phyloP scores from a whole-genome alignment of 2,329 filamentous ascomycete species.

The Furcasterigmium sp. region DNA sequence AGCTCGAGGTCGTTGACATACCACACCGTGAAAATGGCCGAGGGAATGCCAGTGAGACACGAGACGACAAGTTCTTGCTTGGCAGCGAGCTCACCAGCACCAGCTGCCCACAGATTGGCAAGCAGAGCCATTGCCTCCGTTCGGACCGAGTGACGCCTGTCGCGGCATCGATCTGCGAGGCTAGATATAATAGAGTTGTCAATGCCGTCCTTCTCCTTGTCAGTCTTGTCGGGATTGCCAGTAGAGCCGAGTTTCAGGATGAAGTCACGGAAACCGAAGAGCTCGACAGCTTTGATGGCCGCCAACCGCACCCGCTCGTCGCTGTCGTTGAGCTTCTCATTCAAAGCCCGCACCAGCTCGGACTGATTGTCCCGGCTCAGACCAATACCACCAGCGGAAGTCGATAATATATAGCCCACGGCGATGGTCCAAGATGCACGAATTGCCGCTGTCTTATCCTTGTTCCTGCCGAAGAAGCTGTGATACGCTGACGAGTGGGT shows the following conservation, averaged over 20 bases:
- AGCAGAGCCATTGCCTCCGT: slow-evolving; percentile 82
- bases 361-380: slow-evolving; percentile 78
- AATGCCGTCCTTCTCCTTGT: no score
- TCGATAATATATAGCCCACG: slow-evolving; percentile 81
- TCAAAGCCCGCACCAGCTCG: slow-evolving; percentile 66
- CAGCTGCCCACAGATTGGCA: slow-evolving; percentile 89
- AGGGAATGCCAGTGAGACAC: slow-evolving; percentile 77
- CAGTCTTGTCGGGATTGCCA: slow-evolving; percentile 70
- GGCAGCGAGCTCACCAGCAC: slow-evolving; percentile 76
- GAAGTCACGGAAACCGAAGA: slow-evolving; percentile 75
- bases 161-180: slow-evolving; percentile 82
- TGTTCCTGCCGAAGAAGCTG: slow-evolving; percentile 76
- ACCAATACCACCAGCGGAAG: slow-evolving; percentile 84
- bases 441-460: slow-evolving; percentile 80
- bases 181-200: slow-evolving; percentile 74
- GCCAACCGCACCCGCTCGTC: slow-evolving; percentile 90
- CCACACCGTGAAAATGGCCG: slow-evolving; percentile 77
- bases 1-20: slow-evolving; percentile 88
- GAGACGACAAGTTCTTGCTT: slow-evolving; percentile 71
- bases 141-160: slow-evolving; percentile 75
- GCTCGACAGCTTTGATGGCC: slow-evolving; percentile 78
- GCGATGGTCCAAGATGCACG: slow-evolving; percentile 82
- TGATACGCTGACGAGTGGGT: slow-evolving; percentile 75
- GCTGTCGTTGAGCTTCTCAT: slow-evolving; percentile 76
- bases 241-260: slow-evolving; percentile 74